These are phyloP conservation scores for Blepharisma japonicum DNA, from an alignment of 73 alveolate species.

Conservation along the genomic window DNA sequence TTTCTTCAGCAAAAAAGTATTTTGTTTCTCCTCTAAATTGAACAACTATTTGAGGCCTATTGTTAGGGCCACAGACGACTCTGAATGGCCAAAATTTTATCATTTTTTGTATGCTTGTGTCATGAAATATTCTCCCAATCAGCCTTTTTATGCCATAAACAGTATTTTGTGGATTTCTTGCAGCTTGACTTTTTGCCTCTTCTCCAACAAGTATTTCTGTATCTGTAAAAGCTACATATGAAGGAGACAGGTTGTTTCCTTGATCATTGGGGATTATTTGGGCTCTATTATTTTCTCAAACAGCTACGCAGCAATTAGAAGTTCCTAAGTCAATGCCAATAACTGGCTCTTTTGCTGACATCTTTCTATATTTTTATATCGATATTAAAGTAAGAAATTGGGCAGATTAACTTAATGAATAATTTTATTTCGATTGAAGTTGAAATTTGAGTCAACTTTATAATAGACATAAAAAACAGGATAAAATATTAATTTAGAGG, in stretches of 20 bases:
- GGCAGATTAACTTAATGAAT: no score
- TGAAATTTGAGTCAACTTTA: no score
- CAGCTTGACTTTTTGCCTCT: constrained; percentile 91
- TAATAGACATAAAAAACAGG: no score
- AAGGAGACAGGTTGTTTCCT: constrained; percentile 94
- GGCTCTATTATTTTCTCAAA: constrained; percentile 86
- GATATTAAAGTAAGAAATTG: no score
- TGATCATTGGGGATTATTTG: constrained; percentile 93
- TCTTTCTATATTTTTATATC: no score
- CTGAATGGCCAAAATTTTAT: constrained; percentile 75
- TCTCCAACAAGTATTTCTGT: constrained; percentile 91
- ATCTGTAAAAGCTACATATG: constrained; percentile 92
- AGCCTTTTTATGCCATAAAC: constrained; percentile 74
- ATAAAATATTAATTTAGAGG: no score
- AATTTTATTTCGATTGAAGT: no score
- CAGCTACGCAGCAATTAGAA: constrained; percentile 85
- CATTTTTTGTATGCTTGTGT: constrained; percentile 68
- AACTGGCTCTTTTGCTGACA: no score
- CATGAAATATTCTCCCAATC: constrained; percentile 75
- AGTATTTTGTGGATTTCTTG: constrained; percentile 77
- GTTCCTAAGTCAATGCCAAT: neutral
- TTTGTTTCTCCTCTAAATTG: constrained; percentile 60
- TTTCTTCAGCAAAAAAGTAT: constrained; percentile 73
- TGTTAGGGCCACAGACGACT: constrained; percentile 66
- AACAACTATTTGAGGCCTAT: constrained; percentile 68